A percentile compares a stretch with the other conserved stretches of the same genome.
phyloP scores from a whole-genome alignment of 2,329 filamentous ascomycete genomes.

The Colletotrichum orbiculare region DNA sequence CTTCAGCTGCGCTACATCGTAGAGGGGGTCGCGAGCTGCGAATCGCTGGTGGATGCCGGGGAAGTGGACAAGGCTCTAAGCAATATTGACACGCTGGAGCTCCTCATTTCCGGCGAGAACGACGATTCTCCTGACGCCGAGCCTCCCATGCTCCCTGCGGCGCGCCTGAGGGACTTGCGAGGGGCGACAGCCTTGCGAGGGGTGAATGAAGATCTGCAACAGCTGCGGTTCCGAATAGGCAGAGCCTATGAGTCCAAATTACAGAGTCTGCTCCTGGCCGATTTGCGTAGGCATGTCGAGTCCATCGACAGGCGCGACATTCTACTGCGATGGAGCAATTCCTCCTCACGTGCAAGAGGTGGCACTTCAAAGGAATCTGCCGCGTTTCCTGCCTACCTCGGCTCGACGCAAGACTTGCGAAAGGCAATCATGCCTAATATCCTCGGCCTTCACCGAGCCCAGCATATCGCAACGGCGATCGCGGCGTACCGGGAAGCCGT shows the following conservation, averaged over 20 bases:
- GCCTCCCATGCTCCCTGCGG: slow-evolving; percentile 44
- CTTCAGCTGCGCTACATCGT: slow-evolving; percentile 85
- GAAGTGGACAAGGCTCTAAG: slow-evolving; percentile 84
- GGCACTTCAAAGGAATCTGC: slow-evolving; percentile 74
- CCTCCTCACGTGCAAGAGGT: slow-evolving; percentile 78
- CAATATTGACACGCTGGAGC: slow-evolving; percentile 81
- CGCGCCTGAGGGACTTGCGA: slow-evolving; percentile 74
- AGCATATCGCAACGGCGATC: slow-evolving; percentile 84
- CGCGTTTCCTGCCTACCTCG: slow-evolving; percentile 81
- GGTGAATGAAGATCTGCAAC: slow-evolving; percentile 79
- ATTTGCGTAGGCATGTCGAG: slow-evolving; percentile 84
- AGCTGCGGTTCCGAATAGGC: slow-evolving; percentile 83
- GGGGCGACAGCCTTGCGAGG: slow-evolving; percentile 83
- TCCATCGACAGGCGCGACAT: slow-evolving; percentile 78
- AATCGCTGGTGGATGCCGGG: slow-evolving; percentile 84
- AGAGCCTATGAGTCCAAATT: slow-evolving; percentile 88
- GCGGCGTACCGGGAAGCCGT: slow-evolving; percentile 85
- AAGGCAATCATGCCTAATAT: slow-evolving; percentile 77
- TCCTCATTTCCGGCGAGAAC: slow-evolving; percentile 79
- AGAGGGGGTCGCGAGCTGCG: slow-evolving; percentile 78
- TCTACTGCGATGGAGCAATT: slow-evolving; percentile 84
- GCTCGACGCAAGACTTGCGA: slow-evolving; percentile 77
- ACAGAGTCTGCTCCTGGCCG: slow-evolving; percentile 78
- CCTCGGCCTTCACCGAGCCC: slow-evolving; percentile 82
- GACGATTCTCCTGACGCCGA: slow-evolving; percentile 49